Evolutionary conservation across 2,329 filamentous ascomycete genomes (phyloP).

Genomic region (Colletotrichum phormii): DNA sequence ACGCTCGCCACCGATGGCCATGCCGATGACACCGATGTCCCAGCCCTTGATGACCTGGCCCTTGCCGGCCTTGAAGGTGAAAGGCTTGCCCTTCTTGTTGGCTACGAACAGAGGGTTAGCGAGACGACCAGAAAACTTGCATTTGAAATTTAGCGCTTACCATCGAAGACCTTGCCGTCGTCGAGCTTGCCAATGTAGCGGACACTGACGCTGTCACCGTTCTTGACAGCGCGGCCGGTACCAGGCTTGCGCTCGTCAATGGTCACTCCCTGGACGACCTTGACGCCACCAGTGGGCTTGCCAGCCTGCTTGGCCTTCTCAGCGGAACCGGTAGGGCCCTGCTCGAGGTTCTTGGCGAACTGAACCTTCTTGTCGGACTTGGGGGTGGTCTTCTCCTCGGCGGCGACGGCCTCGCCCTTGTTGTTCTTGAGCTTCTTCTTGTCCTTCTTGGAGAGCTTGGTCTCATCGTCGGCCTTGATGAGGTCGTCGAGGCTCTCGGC

Average conservation of each 20-base stretch:
- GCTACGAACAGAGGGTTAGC: conserved; percentile 60
- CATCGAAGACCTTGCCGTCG: conserved; percentile 95
- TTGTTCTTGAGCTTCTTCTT: conserved; percentile 99
- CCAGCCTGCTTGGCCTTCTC: conserved; percentile 52
- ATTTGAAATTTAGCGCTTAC: conserved; percentile 71
- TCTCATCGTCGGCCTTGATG: conserved; percentile 80
- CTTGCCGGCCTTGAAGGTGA: conserved; percentile 92
- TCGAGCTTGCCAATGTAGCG: conserved; percentile 98
- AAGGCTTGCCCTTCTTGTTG: conserved; percentile 99
- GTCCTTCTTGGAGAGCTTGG: conserved; percentile 94
- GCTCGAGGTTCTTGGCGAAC: conserved; percentile 98
- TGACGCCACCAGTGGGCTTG: conserved; percentile 69
- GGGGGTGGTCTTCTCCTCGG: conserved; percentile 66
- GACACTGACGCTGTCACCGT: conserved; percentile 90
- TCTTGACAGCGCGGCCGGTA: conserved; percentile 86
- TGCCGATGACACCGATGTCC: conserved; percentile 94
- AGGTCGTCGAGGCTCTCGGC: conserved; percentile 86
- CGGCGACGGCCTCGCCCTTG: conserved; percentile 84
- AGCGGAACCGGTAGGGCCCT: conserved; percentile 85
- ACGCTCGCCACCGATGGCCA: conserved; percentile 93
- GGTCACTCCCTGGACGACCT: conserved; percentile 87
- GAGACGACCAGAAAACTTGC: background rate
- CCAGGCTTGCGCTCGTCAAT: conserved; percentile 96
- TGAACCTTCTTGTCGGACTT: conserved; percentile 94
- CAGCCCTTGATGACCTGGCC: conserved; percentile 99